Conservation (phyloP, 2,329 filamentous ascomycete species). For the Fusarium torreyae region DNA sequence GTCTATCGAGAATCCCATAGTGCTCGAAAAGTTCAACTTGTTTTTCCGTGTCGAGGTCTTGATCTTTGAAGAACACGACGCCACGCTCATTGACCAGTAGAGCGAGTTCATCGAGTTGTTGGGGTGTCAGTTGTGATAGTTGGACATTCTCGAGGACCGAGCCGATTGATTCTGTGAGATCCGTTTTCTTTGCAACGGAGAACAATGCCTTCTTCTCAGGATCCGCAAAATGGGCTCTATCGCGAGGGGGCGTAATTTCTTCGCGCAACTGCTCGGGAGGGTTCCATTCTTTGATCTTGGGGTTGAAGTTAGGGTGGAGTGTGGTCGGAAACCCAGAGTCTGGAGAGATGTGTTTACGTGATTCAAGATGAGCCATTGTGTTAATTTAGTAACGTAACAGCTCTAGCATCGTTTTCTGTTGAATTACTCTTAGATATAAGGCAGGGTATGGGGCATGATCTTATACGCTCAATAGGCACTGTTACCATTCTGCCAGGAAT, state of each 20-base stretch:
- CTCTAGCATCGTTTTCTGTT: too few relatives aligned
- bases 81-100: conserved; percentile 63
- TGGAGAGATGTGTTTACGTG: conserved; percentile 63
- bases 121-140: conserved; percentile 60
- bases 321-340: conserved; percentile 64
- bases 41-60: conserved; percentile 60
- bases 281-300: conserved; percentile 56
- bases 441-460: neutral
- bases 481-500: conserved; percentile 8
- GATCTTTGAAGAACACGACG: conserved; percentile 64
- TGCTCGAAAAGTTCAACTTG: conserved; percentile 64
- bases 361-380: conserved; percentile 57
- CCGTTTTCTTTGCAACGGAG: conserved; percentile 55
- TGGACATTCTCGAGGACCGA: conserved; percentile 59
- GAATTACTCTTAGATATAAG: too few relatives aligned
- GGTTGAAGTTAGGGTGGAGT: conserved; percentile 63
- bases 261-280: conserved; percentile 19
- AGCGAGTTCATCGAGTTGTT: conserved; percentile 67
- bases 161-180: conserved; percentile 62
- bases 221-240: conserved; percentile 60
- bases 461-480: too few relatives aligned
- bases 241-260: conserved; percentile 33
- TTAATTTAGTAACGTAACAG: too few relatives aligned
- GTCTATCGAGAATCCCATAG: conserved; percentile 64
- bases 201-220: conserved; percentile 61